These are phyloP conservation scores for Fusarium sp. DNA, from an alignment of 2,329 filamentous ascomycete genomes.

Conservation along the genomic window DNA sequence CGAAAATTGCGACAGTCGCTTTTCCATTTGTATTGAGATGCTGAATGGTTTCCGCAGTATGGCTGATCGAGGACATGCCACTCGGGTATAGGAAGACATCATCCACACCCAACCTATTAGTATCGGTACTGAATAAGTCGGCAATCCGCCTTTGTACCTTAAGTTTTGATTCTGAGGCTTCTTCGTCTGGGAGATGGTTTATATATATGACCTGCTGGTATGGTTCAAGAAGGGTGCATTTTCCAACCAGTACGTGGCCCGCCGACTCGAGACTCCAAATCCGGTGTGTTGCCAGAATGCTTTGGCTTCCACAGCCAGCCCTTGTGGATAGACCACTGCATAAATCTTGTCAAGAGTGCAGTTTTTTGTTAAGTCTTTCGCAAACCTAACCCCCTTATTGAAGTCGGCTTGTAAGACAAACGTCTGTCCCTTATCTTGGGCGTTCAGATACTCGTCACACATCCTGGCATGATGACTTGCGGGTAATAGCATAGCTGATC, in stretches of 20 bases:
- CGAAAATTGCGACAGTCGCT: slow-evolving; percentile 43
- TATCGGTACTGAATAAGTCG: slow-evolving; percentile 32
- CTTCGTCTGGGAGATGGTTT: not conserved
- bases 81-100: slow-evolving; percentile 63
- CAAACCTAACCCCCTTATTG: not conserved
- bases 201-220: not conserved
- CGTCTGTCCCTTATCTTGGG: not conserved
- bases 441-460: slow-evolving; percentile 37
- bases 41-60: slow-evolving; percentile 32
- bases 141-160: slow-evolving; percentile 36
- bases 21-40: not conserved
- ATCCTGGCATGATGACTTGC: slow-evolving; percentile 18
- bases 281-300: slow-evolving; percentile 49
- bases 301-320: slow-evolving; percentile 39
- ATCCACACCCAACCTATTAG: slow-evolving; percentile 6
- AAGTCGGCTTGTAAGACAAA: slow-evolving; percentile 24
- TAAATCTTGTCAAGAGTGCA: slow-evolving; percentile 23
- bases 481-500: slow-evolving; percentile 28
- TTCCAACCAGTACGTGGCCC: slow-evolving; percentile 42
- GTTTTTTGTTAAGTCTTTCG: not conserved
- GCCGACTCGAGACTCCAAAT: slow-evolving; percentile 46
- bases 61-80: slow-evolving; percentile 63
- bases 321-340: slow-evolving; percentile 24
- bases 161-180: slow-evolving; percentile 19
- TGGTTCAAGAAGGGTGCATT: slow-evolving; percentile 36